Conservation (phyloP, 345 rosid species). For the Fremontodendron californicum region DNA sequence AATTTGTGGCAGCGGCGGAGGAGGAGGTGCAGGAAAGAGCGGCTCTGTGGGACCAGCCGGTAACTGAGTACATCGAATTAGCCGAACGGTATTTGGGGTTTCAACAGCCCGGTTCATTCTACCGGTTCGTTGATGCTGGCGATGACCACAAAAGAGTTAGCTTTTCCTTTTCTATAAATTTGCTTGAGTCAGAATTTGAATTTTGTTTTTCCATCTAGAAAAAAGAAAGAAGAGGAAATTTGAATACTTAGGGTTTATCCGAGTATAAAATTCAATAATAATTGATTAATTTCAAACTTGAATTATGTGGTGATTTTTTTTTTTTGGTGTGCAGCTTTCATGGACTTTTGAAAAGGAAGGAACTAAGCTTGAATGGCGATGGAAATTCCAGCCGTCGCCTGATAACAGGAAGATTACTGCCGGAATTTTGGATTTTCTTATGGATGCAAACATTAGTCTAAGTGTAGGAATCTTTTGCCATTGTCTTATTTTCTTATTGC, state of each 20-base stretch:
- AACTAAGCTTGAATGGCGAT: conserved; percentile 83
- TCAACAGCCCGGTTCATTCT: conserved; percentile 66
- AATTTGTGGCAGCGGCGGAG: conserved; percentile 45
- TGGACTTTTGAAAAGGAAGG: conserved; percentile 95
- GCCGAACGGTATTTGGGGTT: conserved; percentile 78
- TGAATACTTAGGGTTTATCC: background rate
- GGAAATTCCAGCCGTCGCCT: conserved; percentile 66
- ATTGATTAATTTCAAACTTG: background rate
- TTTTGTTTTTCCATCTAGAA: background rate
- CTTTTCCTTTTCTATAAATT: background rate
- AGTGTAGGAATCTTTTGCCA: conserved; percentile 41
- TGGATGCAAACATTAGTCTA: conserved; percentile 77
- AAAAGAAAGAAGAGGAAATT: background rate
- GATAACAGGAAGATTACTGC: conserved; percentile 48
- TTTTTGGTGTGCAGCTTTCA: conserved; percentile 50
- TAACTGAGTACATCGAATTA: conserved; percentile 58
- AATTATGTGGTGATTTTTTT: background rate
- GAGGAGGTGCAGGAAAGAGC: conserved; percentile 76
- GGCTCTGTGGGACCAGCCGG: conserved; percentile 82
- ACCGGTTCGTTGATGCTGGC: conserved; percentile 69
- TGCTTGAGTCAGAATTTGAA: background rate
- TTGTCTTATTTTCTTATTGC: conserved; percentile 2
- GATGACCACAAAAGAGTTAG: conserved; percentile 67
- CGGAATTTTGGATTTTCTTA: conserved; percentile 72
- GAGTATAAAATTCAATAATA: background rate